Conservation (phyloP, 305 asterid species). For the Petunia hybrid region DNA sequence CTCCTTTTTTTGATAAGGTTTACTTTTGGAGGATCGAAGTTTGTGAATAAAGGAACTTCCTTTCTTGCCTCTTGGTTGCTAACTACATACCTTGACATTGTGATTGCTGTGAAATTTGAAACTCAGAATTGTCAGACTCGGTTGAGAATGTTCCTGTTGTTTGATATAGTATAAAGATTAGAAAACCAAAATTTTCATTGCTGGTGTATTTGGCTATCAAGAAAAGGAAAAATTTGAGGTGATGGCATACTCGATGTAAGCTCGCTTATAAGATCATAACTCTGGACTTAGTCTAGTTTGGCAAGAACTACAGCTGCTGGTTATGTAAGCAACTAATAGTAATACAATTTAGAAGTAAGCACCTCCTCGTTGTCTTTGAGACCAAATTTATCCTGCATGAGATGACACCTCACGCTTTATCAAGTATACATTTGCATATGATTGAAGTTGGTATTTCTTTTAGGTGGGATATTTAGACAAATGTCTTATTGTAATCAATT, state of each 20-base stretch:
- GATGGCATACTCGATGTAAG: background rate
- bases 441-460: background rate
- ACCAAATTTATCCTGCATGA: slow-evolving; percentile 1
- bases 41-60: slow-evolving; percentile 1
- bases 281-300: background rate
- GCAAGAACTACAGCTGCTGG: background rate
- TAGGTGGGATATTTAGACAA: background rate
- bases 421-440: background rate
- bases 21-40: background rate
- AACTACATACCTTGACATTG: background rate
- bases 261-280: background rate
- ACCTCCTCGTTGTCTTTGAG: background rate
- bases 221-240: background rate
- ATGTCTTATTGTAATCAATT: background rate
- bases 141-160: slow-evolving; percentile 2
- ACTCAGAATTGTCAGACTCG: background rate
- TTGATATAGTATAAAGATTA: background rate
- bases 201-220: background rate
- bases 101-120: background rate
- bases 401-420: slow-evolving; percentile 5
- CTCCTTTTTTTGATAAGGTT: background rate
- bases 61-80: background rate
- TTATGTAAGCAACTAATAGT: background rate
- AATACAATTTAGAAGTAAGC: background rate
- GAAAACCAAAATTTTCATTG: background rate